phyloP scores from a whole-genome alignment of 495 filamentous ascomycete species.

The Xanthoparmelia taractica region DNA sequence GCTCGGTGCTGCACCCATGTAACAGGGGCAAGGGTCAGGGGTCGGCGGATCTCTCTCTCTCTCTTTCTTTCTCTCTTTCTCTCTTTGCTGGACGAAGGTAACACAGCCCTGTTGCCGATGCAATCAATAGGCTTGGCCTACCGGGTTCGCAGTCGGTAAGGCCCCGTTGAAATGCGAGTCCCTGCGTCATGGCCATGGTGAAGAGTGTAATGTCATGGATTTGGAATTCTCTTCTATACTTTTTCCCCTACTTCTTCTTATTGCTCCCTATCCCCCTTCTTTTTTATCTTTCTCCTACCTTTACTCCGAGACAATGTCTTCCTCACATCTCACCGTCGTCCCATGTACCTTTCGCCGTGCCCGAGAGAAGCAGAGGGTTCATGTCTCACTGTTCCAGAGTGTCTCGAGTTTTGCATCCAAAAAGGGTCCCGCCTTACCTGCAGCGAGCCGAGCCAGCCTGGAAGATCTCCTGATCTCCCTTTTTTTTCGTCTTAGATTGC shows the following conservation, averaged over 20 bases:
- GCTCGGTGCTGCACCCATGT: neutral
- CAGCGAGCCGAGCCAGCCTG: constrained; percentile 5
- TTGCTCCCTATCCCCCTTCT: neutral
- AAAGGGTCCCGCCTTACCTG: neutral
- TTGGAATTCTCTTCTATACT: neutral
- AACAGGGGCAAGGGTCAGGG: neutral
- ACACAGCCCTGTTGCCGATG: neutral
- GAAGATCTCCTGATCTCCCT: neutral
- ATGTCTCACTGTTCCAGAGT: neutral
- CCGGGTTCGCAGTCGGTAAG: constrained; percentile 1
- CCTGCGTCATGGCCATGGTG: neutral
- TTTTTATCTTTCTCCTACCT: neutral
- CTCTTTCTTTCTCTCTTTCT: no score
- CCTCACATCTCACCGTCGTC: neutral
- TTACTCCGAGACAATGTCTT: neutral
- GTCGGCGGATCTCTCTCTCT: no score
- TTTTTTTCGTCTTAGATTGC: neutral
- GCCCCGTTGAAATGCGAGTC: neutral
- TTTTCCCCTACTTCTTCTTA: neutral
- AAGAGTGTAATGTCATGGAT: neutral
- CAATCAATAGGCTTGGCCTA: neutral
- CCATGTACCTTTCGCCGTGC: neutral
- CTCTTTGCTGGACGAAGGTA: neutral
- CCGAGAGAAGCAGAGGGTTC: neutral
- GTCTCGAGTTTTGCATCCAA: neutral